Conservation (phyloP, 1,284 basidiomycete species). For the Chiua sp. region DNA sequence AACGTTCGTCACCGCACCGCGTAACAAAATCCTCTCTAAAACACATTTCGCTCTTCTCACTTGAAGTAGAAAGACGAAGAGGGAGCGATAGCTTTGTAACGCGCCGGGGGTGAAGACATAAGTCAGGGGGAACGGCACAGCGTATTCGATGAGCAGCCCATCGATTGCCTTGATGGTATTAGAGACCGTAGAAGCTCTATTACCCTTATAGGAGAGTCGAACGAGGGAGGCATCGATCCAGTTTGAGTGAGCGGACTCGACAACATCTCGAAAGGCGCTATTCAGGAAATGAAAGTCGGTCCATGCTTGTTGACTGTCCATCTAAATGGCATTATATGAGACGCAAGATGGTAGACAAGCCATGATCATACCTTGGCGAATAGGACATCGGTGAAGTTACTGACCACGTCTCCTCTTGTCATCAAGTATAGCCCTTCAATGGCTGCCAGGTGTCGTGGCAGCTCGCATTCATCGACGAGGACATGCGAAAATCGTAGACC, state of each 20-base stretch:
- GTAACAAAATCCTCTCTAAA: constrained; percentile 70
- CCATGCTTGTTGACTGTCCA: constrained; percentile 75
- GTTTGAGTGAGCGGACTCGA: constrained; percentile 54
- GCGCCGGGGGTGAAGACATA: constrained; percentile 74
- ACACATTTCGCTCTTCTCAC: constrained; percentile 74
- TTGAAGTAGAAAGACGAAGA: constrained; percentile 82
- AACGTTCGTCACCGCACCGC: constrained; percentile 45
- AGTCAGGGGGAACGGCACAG: constrained; percentile 81
- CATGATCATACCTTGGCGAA: constrained; percentile 67
- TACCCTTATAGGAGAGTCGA: constrained; percentile 69
- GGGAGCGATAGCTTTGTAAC: constrained; percentile 66
- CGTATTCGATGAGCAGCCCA: constrained; percentile 74
- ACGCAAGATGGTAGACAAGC: not conserved
- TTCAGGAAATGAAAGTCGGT: constrained; percentile 86
- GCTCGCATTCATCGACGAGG: constrained; percentile 71
- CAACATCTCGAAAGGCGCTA: constrained; percentile 72
- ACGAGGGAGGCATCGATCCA: constrained; percentile 72
- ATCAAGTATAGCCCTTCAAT: constrained; percentile 80
- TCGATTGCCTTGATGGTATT: constrained; percentile 68
- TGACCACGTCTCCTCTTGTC: constrained; percentile 73
- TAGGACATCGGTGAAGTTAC: constrained; percentile 71
- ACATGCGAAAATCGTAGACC: constrained; percentile 63
- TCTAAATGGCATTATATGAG: constrained; percentile 47
- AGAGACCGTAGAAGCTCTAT: constrained; percentile 45
- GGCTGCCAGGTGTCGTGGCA: constrained; percentile 71